These are phyloP conservation scores for Kockiozyma suomiensis DNA, from an alignment of 805 yeast species.

Conservation along the genomic window DNA sequence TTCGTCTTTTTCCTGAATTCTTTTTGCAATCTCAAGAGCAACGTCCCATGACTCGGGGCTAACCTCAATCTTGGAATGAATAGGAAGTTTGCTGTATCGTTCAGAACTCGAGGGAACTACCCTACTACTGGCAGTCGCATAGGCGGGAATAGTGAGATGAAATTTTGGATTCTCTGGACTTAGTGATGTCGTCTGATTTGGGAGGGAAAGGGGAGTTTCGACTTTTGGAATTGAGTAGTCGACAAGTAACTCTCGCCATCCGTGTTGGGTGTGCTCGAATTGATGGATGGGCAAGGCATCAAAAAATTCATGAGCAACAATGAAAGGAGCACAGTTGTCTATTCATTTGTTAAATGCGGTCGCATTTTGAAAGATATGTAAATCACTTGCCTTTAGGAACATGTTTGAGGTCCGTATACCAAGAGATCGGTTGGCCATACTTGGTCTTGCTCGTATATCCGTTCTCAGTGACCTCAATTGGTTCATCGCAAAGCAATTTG, in stretches of 20 bases:
- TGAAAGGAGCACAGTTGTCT: conserved; percentile 53
- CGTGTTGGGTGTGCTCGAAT: conserved; percentile 59
- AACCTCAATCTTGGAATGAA: conserved; percentile 65
- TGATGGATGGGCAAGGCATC: conserved; percentile 82
- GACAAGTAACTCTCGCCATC: conserved; percentile 80
- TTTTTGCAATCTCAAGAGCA: conserved; percentile 54
- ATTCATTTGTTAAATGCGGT: conserved; percentile 13
- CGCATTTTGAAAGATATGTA: not conserved
- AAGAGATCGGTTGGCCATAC: conserved; percentile 54
- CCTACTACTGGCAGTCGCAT: conserved; percentile 63
- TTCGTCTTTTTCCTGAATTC: conserved; percentile 39
- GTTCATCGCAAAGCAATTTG: conserved; percentile 47
- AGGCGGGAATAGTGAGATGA: conserved; percentile 58
- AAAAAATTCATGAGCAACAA: conserved; percentile 83
- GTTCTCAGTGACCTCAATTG: conserved; percentile 39
- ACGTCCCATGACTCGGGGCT: conserved; percentile 73
- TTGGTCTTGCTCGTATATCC: conserved; percentile 47
- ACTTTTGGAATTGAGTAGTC: conserved; percentile 48
- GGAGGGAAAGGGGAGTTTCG: conserved; percentile 35
- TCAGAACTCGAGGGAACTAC: conserved; percentile 53
- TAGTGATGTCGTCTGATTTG: conserved; percentile 35
- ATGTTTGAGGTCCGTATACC: conserved; percentile 42
- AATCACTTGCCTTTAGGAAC: conserved; percentile 39
- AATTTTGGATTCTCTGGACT: conserved; percentile 44
- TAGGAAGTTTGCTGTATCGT: conserved; percentile 57